Percentiles rank a stretch among this genome's conserved stretches.
Conservation (phyloP, 495 filamentous ascomycete species). For the Hyaloscypha variabilis region DNA sequence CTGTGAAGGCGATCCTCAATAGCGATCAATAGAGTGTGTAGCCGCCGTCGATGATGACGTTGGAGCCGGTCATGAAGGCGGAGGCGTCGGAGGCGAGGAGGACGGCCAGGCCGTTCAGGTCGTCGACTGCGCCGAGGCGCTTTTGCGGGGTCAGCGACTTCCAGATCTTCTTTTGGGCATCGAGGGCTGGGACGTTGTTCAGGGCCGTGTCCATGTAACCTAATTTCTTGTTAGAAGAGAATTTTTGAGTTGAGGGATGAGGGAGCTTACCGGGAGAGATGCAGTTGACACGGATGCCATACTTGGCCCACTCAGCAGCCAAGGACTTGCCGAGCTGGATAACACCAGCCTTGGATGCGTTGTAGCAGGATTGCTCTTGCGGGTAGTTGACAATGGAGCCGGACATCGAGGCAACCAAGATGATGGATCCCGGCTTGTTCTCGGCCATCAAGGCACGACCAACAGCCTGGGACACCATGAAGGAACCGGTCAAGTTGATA, state of each 20-base stretch:
- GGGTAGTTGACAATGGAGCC: conserved; percentile 79
- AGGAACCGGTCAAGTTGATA: conserved; percentile 76
- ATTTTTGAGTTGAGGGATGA: conserved; percentile 1
- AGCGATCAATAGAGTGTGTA: conserved; percentile 43
- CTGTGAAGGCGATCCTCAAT: conserved; percentile 14
- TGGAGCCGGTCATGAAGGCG: conserved; percentile 77
- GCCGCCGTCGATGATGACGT: conserved; percentile 75
- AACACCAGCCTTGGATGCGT: conserved; percentile 78
- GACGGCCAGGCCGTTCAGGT: conserved; percentile 74
- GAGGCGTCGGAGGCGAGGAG: conserved; percentile 75
- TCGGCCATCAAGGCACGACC: conserved; percentile 67
- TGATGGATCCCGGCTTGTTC: conserved; percentile 67
- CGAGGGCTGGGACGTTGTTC: conserved; percentile 71
- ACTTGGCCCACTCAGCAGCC: conserved; percentile 78
- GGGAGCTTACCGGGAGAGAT: conserved; percentile 61
- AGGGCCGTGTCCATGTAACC: conserved; percentile 80
- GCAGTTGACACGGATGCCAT: conserved; percentile 75
- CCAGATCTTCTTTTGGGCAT: conserved; percentile 82
- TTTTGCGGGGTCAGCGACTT: conserved; percentile 70
- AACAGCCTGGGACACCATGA: conserved; percentile 66
- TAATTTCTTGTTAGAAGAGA: conserved; percentile 6
- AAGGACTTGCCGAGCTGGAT: conserved; percentile 76
- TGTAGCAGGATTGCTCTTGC: conserved; percentile 78
- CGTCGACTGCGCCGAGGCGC: conserved; percentile 72
- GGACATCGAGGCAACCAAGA: conserved; percentile 78